Percentiles rank a stretch among this genome's conserved stretches.
phyloP scores from a whole-genome alignment of 1,284 basidiomycete species.

The Austroboletus novae-zelandiae region DNA sequence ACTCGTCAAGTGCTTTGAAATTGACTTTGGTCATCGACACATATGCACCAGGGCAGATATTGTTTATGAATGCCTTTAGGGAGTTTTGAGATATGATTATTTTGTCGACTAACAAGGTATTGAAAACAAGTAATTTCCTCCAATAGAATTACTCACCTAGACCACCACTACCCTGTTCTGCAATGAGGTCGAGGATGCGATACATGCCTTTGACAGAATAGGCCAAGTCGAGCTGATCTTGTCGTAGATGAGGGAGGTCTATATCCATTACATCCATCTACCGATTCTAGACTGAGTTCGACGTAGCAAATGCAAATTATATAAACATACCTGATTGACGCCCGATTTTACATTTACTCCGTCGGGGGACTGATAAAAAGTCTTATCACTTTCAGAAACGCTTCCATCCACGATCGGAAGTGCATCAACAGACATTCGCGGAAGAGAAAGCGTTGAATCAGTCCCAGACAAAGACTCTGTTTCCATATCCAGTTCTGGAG shows the following conservation, averaged over 20 bases:
- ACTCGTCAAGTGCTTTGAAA: conserved; percentile 46
- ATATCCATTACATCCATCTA: conserved; percentile 23
- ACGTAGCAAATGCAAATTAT: not conserved
- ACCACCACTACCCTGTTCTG: conserved; percentile 49
- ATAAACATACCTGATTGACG: conserved; percentile 14
- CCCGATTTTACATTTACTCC: conserved; percentile 10
- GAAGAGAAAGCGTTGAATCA: conserved; percentile 3
- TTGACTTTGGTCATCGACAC: conserved; percentile 50
- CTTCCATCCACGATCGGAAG: not conserved
- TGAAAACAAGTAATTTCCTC: not conserved
- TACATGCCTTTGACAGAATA: conserved; percentile 41
- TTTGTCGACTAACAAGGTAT: conserved; percentile 45
- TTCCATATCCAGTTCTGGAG: not conserved
- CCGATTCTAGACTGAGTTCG: not conserved
- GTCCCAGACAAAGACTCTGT: not conserved
- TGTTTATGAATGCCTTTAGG: conserved; percentile 44
- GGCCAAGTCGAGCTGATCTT: conserved; percentile 26
- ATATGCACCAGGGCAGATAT: conserved; percentile 43
- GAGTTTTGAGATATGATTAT: conserved; percentile 54
- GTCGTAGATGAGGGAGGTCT: not conserved
- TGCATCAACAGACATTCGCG: not conserved
- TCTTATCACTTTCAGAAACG: conserved; percentile 9
- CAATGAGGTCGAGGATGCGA: conserved; percentile 51
- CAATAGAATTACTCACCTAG: conserved; percentile 36
- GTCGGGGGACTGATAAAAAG: conserved; percentile 19